phyloP scores from a whole-genome alignment of 2,329 filamentous ascomycete species.

The Aspergillus ochraceus region DNA sequence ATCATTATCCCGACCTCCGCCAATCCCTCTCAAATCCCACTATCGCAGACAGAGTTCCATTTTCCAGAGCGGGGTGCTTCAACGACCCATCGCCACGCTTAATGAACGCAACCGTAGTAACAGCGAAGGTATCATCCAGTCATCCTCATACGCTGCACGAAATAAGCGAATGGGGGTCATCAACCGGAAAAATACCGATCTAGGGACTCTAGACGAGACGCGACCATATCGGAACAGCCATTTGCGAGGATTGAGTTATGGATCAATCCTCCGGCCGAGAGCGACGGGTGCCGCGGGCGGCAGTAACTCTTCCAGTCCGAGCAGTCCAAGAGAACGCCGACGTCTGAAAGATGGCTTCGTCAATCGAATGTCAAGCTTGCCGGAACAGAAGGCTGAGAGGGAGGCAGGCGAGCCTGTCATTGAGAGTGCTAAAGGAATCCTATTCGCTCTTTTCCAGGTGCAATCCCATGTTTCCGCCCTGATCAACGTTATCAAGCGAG shows the following conservation, averaged over 20 bases:
- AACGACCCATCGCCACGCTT: constrained; percentile 72
- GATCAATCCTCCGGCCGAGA: constrained; percentile 50
- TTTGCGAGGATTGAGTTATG: constrained; percentile 59
- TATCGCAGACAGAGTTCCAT: constrained; percentile 57
- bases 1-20: constrained; percentile 65
- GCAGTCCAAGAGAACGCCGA: constrained; percentile 44
- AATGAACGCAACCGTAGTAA: constrained; percentile 62
- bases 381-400: constrained; percentile 54
- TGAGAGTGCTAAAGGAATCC: constrained; percentile 56
- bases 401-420: constrained; percentile 51
- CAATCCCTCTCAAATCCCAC: constrained; percentile 78
- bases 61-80: constrained; percentile 49
- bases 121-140: constrained; percentile 58
- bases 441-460: constrained; percentile 56
- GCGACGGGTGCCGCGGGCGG: constrained; percentile 32
- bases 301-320: constrained; percentile 46
- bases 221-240: constrained; percentile 54
- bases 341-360: constrained; percentile 45
- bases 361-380: constrained; percentile 57
- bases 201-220: constrained; percentile 55
- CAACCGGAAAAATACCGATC: constrained; percentile 56
- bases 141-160: constrained; percentile 45
- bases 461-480: constrained; percentile 49
- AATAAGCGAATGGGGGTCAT: constrained; percentile 63
- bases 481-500: constrained; percentile 49